These are phyloP conservation scores for Thielaviopsis cerberus DNA, from an alignment of 2,329 filamentous ascomycete species.

Conservation along the genomic window DNA sequence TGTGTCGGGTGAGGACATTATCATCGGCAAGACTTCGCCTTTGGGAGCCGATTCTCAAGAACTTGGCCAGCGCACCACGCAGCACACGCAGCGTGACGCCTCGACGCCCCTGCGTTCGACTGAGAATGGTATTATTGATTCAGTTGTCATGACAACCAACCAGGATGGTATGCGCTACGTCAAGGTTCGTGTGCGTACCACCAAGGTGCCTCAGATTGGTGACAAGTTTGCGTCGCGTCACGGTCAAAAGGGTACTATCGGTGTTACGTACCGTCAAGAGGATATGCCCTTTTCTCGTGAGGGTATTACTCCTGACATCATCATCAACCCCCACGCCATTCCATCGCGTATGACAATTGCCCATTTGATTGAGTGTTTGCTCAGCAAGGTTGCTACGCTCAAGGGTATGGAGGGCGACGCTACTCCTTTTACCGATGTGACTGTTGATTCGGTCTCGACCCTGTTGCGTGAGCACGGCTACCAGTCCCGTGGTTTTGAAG, in stretches of 20 bases:
- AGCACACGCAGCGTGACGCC: slow-evolving; percentile 84
- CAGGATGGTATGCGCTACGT: slow-evolving; percentile 87
- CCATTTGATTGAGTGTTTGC: slow-evolving; percentile 95
- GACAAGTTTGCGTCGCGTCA: slow-evolving; percentile 99
- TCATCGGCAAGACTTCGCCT: slow-evolving; percentile 95
- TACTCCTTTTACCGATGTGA: slow-evolving; percentile 94
- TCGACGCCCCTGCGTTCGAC: slow-evolving; percentile 89
- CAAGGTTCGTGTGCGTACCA: slow-evolving; percentile 92
- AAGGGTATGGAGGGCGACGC: slow-evolving; percentile 93
- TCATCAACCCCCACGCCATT: slow-evolving; percentile 99
- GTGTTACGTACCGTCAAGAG: slow-evolving; percentile 92
- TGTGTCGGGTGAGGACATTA: slow-evolving; percentile 94
- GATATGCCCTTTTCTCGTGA: slow-evolving; percentile 96
- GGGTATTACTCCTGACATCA: slow-evolving; percentile 81
- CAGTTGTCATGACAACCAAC: slow-evolving; percentile 85
- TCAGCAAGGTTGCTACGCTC: slow-evolving; percentile 86
- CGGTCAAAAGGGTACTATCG: slow-evolving; percentile 97
- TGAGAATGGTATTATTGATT: slow-evolving; percentile 90
- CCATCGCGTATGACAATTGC: slow-evolving; percentile 99
- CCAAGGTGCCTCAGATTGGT: slow-evolving; percentile 94
- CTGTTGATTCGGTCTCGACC: slow-evolving; percentile 78
- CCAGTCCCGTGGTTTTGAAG: slow-evolving; percentile 90
- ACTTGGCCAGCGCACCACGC: slow-evolving; percentile 73
- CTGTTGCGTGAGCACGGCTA: slow-evolving; percentile 79
- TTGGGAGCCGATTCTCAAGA: slow-evolving; percentile 86